Evolutionary conservation across 2,329 filamentous ascomycete genomes (phyloP).

Genomic region (Stylonectria norvegica): DNA sequence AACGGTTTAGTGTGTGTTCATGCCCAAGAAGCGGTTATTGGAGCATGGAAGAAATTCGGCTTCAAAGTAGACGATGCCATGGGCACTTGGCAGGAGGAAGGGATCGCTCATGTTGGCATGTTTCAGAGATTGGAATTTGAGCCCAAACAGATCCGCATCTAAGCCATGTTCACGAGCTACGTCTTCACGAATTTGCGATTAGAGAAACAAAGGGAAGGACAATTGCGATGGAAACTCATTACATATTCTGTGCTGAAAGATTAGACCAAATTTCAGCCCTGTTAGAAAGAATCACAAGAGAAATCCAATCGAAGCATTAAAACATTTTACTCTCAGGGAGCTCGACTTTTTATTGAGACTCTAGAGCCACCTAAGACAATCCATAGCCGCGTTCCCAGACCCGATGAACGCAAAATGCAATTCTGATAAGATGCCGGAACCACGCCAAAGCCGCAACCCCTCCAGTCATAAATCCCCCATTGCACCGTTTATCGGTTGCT

Average conservation of each 20-base stretch:
- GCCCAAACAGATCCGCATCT: conserved; percentile 26
- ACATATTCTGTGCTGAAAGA: background rate
- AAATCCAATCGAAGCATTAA: conserved; percentile 13
- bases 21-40: conserved; percentile 65
- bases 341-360: conserved; percentile 43
- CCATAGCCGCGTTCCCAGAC: conserved; percentile 45
- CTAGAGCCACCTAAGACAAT: conserved; percentile 42
- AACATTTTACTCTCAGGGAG: conserved; percentile 39
- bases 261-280: no score
- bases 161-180: conserved; percentile 5
- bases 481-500: conserved; percentile 88
- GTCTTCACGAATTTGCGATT: conserved; percentile 2
- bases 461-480: conserved; percentile 34
- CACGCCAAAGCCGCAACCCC: conserved; percentile 42
- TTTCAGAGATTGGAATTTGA: conserved; percentile 49
- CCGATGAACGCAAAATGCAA: conserved; percentile 46
- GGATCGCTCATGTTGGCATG: conserved; percentile 84
- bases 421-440: conserved; percentile 46
- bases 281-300: conserved; percentile 5
- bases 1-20: conserved; percentile 74
- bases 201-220: background rate
- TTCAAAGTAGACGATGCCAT: conserved; percentile 71
- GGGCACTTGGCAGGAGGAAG: conserved; percentile 79
- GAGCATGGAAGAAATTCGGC: conserved; percentile 67
- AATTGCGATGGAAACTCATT: background rate